Evolutionary conservation across 1,139 yeast species (phyloP).

Genomic region (Suhomyces anneliseae): DNA sequence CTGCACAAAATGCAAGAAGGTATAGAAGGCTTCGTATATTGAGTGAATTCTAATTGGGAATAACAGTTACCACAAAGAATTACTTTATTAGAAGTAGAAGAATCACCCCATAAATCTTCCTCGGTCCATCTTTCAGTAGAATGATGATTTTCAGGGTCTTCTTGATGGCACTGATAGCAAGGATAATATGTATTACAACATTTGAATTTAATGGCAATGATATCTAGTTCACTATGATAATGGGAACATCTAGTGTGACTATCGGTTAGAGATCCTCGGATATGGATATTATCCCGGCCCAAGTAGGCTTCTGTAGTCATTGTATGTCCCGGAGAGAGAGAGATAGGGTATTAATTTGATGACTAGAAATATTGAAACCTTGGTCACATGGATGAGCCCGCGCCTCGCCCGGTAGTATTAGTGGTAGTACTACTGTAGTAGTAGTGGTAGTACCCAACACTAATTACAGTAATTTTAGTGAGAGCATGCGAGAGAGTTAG

Average conservation of each 20-base stretch:
- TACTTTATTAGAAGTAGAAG: conserved; percentile 18
- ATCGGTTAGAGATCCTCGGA: conserved; percentile 23
- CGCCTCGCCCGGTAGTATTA: not conserved
- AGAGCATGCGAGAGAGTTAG: no score
- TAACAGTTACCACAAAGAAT: conserved; percentile 42
- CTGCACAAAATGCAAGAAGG: conserved; percentile 29
- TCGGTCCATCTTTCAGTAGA: conserved; percentile 19
- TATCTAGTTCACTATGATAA: conserved; percentile 35
- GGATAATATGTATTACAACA: conserved; percentile 42
- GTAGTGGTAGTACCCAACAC: not conserved
- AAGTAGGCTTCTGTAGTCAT: not conserved
- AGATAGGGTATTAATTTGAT: no score
- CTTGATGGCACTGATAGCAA: conserved; percentile 42
- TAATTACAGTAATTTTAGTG: not conserved
- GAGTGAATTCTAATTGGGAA: conserved; percentile 27
- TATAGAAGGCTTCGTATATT: conserved; percentile 20
- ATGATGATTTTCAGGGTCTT: conserved; percentile 15
- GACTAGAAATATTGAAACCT: no score
- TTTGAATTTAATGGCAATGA: conserved; percentile 44
- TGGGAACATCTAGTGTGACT: conserved; percentile 39
- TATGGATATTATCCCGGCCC: conserved; percentile 1
- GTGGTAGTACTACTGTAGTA: no score
- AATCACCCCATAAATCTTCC: conserved; percentile 11
- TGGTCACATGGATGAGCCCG: not conserved
- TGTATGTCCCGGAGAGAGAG: not conserved